Base-by-base conservation (phyloP, 345 rosid genomes). In the Lagerstroemia speciosa region DNA sequence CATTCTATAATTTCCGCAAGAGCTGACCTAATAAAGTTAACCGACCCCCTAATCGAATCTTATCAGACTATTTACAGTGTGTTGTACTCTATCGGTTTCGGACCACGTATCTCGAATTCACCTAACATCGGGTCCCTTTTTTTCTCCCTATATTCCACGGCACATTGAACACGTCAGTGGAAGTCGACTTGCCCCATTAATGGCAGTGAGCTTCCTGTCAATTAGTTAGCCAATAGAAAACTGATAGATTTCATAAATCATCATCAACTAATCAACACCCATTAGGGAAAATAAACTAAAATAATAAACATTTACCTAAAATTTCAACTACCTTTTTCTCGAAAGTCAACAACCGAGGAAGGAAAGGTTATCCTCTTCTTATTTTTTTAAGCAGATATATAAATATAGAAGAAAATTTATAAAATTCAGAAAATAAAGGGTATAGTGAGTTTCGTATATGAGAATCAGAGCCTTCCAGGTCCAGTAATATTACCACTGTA, bases 191-290 rank as follows among this genome's bases (percentile, higher is more conserved):
- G 61, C 61, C 29, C 61, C 61, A 55, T 26, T 55, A 55, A 55
- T 55, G 61, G 26, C 31, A 55, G 61, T 55, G 31, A 55, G 29
- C 61, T 48, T 48, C 55, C n/a, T 19, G 7, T 48, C 30, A 55
- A 10, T 26, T 55, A 30, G 22, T 55, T 26, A 24, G 8, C 22
- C 24, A n/a, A 55, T 24, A 26, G 11, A 55, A 4, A 4, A 4
- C 55, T 19, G 8, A 20, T 19, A 19, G 6, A 8, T 26, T 3
- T 6, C 61, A 55, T 11, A 24, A 55, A 55, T 55, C 38, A n/a
- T 52, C 57, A 24, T 55, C 61, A 55, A 55, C 61, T 55, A 55
- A 55, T 55, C 61, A 30, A 19, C n/a, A n/a, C n/a, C n/a, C n/a
- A n/a, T n/a, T n/a, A 36, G 8, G 8, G 5, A 36, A 36, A 36